Percentiles rank a stretch among this genome's conserved stretches.
Evolutionary conservation across 768 basidiomycete genomes (phyloP).

Genomic region (Arthromyces matolae): DNA sequence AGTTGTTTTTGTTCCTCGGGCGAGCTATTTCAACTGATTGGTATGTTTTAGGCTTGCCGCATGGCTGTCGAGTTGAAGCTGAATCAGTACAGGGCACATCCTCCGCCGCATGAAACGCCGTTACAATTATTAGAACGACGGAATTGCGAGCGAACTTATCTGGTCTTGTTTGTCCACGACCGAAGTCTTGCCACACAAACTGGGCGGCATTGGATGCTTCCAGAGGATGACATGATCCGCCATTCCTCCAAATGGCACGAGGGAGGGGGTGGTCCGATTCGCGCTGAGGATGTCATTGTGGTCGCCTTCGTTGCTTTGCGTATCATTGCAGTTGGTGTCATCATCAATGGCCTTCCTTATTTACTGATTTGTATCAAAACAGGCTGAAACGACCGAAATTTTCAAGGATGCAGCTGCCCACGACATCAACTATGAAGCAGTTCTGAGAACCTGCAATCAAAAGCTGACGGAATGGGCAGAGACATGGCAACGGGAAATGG

Average conservation of each 20-base stretch:
- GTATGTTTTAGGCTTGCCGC: constrained; percentile 60
- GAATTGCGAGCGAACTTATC: constrained; percentile 81
- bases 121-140: constrained; percentile 70
- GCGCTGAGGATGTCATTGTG: constrained; percentile 80
- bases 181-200: constrained; percentile 85
- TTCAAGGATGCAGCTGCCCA: constrained; percentile 41
- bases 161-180: constrained; percentile 84
- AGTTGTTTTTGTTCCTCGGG: constrained; percentile 22
- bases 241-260: constrained; percentile 71
- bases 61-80: constrained; percentile 85
- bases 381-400: constrained; percentile 77
- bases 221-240: constrained; percentile 77
- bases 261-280: constrained; percentile 45
- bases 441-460: constrained; percentile 67
- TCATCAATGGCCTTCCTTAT: neutral
- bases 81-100: constrained; percentile 60
- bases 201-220: constrained; percentile 84
- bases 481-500: constrained; percentile 72
- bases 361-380: constrained; percentile 7
- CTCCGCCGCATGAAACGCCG: constrained; percentile 58
- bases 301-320: constrained; percentile 75
- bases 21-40: neutral
- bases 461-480: constrained; percentile 72
- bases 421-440: constrained; percentile 72
- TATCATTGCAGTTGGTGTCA: constrained; percentile 59